phyloP scores from a whole-genome alignment of 2,329 filamentous ascomycete genomes.

The Penicillium polonicum region DNA sequence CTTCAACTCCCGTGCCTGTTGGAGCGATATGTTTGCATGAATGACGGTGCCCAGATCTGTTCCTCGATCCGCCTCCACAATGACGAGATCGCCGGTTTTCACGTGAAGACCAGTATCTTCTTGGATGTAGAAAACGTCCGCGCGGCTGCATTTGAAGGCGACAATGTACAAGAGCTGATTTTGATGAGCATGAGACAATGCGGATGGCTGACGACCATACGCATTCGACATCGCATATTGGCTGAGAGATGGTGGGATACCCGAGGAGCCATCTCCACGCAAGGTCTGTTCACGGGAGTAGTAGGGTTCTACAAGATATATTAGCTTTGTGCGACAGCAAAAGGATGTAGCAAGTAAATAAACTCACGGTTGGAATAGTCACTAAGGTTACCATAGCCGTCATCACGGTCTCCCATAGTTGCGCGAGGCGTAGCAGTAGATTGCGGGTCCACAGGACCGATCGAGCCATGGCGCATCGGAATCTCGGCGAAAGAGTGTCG shows the following conservation, averaged over 20 bases:
- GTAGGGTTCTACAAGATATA: constrained; percentile 45
- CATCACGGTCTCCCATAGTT: constrained; percentile 40
- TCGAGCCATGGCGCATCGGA: constrained; percentile 47
- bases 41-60: constrained; percentile 93
- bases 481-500: constrained; percentile 54
- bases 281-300: constrained; percentile 42
- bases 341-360: constrained; percentile 35
- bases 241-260: constrained; percentile 38
- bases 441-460: constrained; percentile 30
- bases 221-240: constrained; percentile 41
- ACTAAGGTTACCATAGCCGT: constrained; percentile 36
- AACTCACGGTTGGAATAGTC: constrained; percentile 39
- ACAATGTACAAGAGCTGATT: constrained; percentile 68
- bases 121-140: constrained; percentile 95
- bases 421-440: constrained; percentile 30
- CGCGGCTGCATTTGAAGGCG: constrained; percentile 91
- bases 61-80: constrained; percentile 94
- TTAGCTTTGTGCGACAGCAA: constrained; percentile 34
- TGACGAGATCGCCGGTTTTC: constrained; percentile 88
- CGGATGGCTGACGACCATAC: constrained; percentile 41
- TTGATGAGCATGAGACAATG: constrained; percentile 38
- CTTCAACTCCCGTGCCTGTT: constrained; percentile 82
- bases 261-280: constrained; percentile 37
- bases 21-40: constrained; percentile 82
- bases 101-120: constrained; percentile 91